Evolutionary conservation across 73 alveolate genomes (phyloP), one percentile per base, ranked within the genome.

Genomic region (Breviolum minutum): DNA sequence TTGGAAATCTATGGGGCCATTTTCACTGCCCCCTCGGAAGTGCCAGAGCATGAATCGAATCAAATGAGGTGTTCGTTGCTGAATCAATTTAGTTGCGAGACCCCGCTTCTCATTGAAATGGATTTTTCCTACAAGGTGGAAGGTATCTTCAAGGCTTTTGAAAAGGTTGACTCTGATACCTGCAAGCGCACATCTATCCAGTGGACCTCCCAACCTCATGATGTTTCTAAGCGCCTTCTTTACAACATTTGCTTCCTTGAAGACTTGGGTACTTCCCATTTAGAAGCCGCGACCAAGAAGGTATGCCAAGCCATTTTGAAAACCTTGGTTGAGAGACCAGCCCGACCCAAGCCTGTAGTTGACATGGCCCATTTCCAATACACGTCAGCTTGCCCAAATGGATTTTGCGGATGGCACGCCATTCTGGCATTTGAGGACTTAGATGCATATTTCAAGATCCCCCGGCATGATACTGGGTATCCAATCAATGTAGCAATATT

Each of bases 381-480:
- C 29, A 60, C 60, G 5, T 2, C 4, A 16, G 91, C 60, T 17
- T 71, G 73, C 2, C 60, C 30, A 16, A 71, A 82, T 60, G 91
- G 91, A 13, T 5, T 48, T 40, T 82, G 91, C 20, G 91, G 91
- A 8, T 82, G 91, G 91, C 29, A 82, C 54, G 71, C 91, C 60
- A 32, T 82, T 5, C 7, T 48, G 5, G 91, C 91, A 3, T 32
- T 54, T 5, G 60, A 82, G 40, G 63, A 82, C 20, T 60, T 24
- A 1, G 30, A 2, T 2, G 14, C 69, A 5, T 82, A 32, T 40
- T 30, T 19, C 10, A 48, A 24, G 91, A 60, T 60, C 19, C 74
- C 91, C 6, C 71, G 91, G 16, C 22, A 48, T 19, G 60, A 82
- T 2, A 71, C 32, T 6, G 73, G 24, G 63, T 32, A 30, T 32